These are phyloP conservation scores for Huntiella bhutanensis DNA, from an alignment of 2,329 filamentous ascomycete species.

Conservation along the genomic window DNA sequence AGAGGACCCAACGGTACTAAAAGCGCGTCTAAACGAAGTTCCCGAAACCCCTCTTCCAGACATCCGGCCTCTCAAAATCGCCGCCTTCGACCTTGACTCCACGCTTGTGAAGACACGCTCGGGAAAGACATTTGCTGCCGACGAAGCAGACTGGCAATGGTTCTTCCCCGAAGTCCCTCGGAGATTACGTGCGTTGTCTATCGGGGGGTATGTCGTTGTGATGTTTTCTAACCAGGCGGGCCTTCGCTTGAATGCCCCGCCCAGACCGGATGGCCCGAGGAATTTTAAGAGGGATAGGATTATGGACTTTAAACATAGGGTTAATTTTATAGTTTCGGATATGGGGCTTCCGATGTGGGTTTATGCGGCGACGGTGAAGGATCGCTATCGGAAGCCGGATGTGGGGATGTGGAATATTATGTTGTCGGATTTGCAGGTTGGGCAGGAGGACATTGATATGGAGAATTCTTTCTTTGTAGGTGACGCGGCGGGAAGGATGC, in stretches of 20 bases:
- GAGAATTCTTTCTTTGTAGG: conserved; percentile 67
- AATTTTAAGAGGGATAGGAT: conserved; percentile 33
- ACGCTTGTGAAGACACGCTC: conserved; percentile 68
- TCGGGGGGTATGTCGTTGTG: conserved; percentile 55
- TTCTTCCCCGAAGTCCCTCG: conserved; percentile 57
- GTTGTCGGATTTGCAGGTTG: conserved; percentile 38
- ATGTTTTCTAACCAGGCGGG: conserved; percentile 83
- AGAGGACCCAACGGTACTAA: no score
- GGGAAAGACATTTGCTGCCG: conserved; percentile 56
- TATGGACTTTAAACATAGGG: conserved; percentile 66
- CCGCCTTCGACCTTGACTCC: conserved; percentile 64
- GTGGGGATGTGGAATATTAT: conserved; percentile 67
- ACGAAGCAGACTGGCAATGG: conserved; percentile 80
- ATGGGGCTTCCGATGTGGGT: conserved; percentile 60
- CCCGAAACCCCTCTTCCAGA: no score
- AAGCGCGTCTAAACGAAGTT: no score
- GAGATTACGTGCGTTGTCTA: conserved; percentile 46
- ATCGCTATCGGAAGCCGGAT: conserved; percentile 72
- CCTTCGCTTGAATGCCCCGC: conserved; percentile 46
- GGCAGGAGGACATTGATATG: conserved; percentile 43
- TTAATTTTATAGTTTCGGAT: conserved; percentile 45
- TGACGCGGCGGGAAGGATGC: conserved; percentile 50
- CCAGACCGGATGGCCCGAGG: conserved; percentile 27
- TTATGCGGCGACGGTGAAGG: conserved; percentile 72
- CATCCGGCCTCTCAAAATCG: conserved; percentile 29